These are phyloP conservation scores for Rhododendron molle DNA, from an alignment of 148 eudicot genomes.

Conservation along the genomic window DNA sequence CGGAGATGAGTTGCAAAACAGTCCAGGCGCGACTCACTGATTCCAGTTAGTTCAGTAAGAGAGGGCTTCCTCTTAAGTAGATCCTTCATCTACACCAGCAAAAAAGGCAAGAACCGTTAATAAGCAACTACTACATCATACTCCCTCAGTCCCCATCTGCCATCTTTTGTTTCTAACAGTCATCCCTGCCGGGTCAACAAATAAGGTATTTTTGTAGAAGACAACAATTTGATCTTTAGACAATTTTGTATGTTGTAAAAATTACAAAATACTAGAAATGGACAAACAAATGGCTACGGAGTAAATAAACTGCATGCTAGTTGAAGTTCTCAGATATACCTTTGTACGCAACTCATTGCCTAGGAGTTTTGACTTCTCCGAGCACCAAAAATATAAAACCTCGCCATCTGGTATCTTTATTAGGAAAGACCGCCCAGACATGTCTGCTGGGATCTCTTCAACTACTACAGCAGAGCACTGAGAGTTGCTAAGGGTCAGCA, in stretches of 20 bases:
- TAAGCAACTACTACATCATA: background rate
- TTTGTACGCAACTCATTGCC: constrained; percentile 75
- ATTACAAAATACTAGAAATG: background rate
- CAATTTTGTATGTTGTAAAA: background rate
- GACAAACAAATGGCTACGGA: background rate
- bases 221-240: background rate
- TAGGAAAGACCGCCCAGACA: constrained; percentile 75
- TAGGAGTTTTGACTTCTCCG: constrained; percentile 72
- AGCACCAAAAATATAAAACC: constrained; percentile 75
- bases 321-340: constrained; percentile 33
- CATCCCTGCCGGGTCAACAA: background rate
- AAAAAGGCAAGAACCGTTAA: background rate
- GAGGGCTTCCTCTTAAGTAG: constrained; percentile 67
- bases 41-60: constrained; percentile 77
- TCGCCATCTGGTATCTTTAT: constrained; percentile 39
- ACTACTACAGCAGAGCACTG: constrained; percentile 43
- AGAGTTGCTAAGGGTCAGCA: constrained; percentile 47
- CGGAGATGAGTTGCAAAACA: constrained; percentile 72
- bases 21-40: constrained; percentile 75
- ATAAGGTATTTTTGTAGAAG: background rate
- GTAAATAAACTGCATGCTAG: background rate
- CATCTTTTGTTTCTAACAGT: background rate
- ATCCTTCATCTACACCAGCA: constrained; percentile 62
- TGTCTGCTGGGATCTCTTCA: constrained; percentile 66
- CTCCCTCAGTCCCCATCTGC: background rate